phyloP scores from a whole-genome alignment of 805 yeast genomes.

The Yamadazyma olivae region DNA sequence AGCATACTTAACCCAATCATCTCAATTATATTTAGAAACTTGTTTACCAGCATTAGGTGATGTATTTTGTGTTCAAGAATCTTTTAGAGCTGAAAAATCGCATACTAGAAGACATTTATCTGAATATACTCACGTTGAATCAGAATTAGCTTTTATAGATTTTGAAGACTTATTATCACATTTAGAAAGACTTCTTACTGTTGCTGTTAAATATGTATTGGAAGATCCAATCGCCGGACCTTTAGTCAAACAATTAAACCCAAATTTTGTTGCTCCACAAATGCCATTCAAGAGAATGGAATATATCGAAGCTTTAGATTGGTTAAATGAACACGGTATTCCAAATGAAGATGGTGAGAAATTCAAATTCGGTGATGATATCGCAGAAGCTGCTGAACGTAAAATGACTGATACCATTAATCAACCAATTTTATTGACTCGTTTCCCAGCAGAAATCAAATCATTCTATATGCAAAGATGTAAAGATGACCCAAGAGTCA shows the following conservation, averaged over 20 bases:
- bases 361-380: conserved; percentile 97
- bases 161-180: conserved; percentile 87
- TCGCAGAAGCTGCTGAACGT: conserved; percentile 99
- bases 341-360: conserved; percentile 91
- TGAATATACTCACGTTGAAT: conserved; percentile 96
- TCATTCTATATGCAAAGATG: conserved; percentile 98
- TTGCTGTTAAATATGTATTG: conserved; percentile 68
- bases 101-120: conserved; percentile 98
- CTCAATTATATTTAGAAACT: conserved; percentile 95
- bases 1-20: conserved; percentile 94
- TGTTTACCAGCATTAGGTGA: conserved; percentile 96
- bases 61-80: conserved; percentile 95
- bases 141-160: conserved; percentile 82
- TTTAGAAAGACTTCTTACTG: conserved; percentile 74
- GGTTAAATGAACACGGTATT: conserved; percentile 95
- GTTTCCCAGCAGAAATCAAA: conserved; percentile 96
- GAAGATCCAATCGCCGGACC: conserved; percentile 94
- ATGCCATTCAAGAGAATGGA: conserved; percentile 89
- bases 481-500: conserved; percentile 85
- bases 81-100: conserved; percentile 98
- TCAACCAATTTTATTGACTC: conserved; percentile 84
- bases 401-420: conserved; percentile 95
- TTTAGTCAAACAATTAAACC: conserved; percentile 86
- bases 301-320: conserved; percentile 85
- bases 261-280: conserved; percentile 77